phyloP scores from a whole-genome alignment of 164 flowering plant species.

The Macadamia tetraphylla region DNA sequence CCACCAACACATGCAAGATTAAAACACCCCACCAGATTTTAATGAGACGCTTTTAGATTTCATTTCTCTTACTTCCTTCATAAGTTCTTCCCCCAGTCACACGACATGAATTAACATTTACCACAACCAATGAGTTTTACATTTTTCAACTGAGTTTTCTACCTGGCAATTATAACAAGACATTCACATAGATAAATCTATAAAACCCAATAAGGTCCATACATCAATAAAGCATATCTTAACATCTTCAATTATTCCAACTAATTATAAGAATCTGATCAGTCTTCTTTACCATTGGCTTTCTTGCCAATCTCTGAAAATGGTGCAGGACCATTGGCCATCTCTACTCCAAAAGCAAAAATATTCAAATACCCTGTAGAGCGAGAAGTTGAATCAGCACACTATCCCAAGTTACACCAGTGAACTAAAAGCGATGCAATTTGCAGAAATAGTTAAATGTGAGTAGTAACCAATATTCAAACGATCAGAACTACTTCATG shows the following conservation, averaged over 20 bases:
- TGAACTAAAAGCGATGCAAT: not conserved
- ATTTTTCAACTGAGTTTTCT: too few species aligned
- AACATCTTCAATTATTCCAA: not conserved
- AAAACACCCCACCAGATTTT: too few species aligned
- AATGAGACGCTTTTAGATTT: too few species aligned
- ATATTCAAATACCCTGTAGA: not conserved
- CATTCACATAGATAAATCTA: too few species aligned
- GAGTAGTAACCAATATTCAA: not conserved
- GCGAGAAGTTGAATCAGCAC: not conserved
- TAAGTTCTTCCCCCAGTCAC: too few species aligned
- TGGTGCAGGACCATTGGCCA: slow-evolving; percentile 52
- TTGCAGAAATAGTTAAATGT: not conserved
- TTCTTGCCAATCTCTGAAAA: slow-evolving; percentile 54
- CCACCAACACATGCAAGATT: too few species aligned
- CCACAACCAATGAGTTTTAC: too few species aligned
- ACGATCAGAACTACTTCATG: not conserved
- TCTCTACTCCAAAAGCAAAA: slow-evolving; percentile 10
- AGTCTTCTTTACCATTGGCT: slow-evolving; percentile 37
- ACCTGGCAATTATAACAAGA: too few species aligned
- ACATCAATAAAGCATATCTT: too few species aligned
- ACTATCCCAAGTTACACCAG: not conserved
- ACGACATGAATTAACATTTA: too few species aligned
- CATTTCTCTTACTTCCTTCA: too few species aligned
- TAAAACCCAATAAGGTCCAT: too few species aligned
- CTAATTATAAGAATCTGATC: not conserved